Evolutionary conservation across 768 basidiomycete species (phyloP).

Genomic region (Pleurotus platypus): DNA sequence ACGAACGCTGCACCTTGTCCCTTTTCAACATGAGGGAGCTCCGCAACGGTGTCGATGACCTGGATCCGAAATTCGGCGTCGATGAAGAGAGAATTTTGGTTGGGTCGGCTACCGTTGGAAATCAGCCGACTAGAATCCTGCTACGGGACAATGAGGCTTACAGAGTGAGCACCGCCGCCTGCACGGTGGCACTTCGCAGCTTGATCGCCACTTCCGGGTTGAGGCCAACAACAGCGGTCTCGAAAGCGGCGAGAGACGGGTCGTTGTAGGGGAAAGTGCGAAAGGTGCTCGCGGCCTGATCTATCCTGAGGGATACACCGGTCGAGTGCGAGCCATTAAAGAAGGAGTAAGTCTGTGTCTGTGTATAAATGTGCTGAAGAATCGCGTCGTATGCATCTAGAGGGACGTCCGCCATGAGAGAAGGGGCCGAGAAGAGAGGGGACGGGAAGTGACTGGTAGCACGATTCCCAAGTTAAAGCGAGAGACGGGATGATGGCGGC

Average conservation of each 20-base stretch:
- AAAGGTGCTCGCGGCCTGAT: conserved; percentile 42
- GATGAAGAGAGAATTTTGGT: conserved; percentile 58
- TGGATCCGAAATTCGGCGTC: conserved; percentile 84
- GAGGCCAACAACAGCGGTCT: conserved; percentile 68
- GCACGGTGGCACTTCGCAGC: conserved; percentile 68
- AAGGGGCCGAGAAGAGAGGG: not conserved
- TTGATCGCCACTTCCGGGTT: conserved; percentile 87
- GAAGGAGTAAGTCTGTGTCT: conserved; percentile 44
- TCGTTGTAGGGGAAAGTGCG: conserved; percentile 89
- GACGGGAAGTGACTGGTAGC: not conserved
- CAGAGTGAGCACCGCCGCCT: conserved; percentile 69
- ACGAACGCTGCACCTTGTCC: conserved; percentile 88
- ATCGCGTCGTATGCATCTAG: conserved; percentile 72
- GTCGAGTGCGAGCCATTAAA: conserved; percentile 32
- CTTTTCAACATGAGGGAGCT: conserved; percentile 76
- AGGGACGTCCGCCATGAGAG: conserved; percentile 4
- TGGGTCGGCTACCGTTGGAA: conserved; percentile 36
- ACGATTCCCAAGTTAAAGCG: not conserved
- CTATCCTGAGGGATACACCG: conserved; percentile 71
- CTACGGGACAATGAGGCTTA: conserved; percentile 27
- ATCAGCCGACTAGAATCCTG: not conserved
- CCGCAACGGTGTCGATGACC: conserved; percentile 64
- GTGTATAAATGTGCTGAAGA: conserved; percentile 70
- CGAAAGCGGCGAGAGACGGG: conserved; percentile 68
- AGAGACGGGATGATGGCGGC: not conserved